Conservation (phyloP, 257 asterid genomes). For the Linderniella brevidens region DNA sequence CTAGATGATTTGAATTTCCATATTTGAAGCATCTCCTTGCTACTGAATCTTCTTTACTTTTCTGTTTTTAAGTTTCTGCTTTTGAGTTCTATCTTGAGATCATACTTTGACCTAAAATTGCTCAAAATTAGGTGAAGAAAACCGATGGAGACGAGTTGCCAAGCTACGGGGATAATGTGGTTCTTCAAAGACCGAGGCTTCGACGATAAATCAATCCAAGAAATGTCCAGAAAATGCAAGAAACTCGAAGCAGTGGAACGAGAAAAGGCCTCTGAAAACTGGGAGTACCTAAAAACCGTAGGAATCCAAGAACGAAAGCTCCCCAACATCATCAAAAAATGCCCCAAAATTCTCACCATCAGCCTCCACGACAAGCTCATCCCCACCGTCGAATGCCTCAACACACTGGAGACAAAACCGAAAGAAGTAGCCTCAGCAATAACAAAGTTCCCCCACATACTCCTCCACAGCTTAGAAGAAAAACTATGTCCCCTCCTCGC, state of each 20-base stretch:
- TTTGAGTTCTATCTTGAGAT: too few species aligned
- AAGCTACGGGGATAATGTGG: conserved; percentile 70
- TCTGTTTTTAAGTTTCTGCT: too few species aligned
- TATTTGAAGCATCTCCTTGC: too few species aligned
- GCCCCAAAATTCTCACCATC: conserved; percentile 81
- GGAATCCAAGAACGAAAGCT: conserved; percentile 86
- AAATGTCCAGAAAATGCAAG: conserved; percentile 72
- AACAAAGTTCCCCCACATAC: conserved; percentile 70
- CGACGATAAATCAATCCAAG: conserved; percentile 51
- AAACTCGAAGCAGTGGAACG: conserved; percentile 53
- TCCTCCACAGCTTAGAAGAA: conserved; percentile 73
- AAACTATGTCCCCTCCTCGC: conserved; percentile 96
- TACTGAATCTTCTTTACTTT: too few species aligned
- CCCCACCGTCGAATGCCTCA: conserved; percentile 75
- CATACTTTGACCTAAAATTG: conserved; percentile 11
- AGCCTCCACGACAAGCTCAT: conserved; percentile 59
- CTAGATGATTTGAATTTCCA: too few species aligned
- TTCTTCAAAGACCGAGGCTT: conserved; percentile 91
- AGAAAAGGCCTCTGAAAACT: conserved; percentile 74
- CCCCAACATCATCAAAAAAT: conserved; percentile 52
- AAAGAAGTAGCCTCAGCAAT: conserved; percentile 77
- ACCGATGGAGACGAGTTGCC: conserved; percentile 62
- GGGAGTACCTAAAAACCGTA: conserved; percentile 82
- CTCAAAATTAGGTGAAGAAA: conserved; percentile 10
- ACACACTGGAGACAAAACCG: conserved; percentile 59